These are phyloP conservation scores for Clonostachys solani DNA, from an alignment of 2,329 filamentous ascomycete species.

Conservation along the genomic window DNA sequence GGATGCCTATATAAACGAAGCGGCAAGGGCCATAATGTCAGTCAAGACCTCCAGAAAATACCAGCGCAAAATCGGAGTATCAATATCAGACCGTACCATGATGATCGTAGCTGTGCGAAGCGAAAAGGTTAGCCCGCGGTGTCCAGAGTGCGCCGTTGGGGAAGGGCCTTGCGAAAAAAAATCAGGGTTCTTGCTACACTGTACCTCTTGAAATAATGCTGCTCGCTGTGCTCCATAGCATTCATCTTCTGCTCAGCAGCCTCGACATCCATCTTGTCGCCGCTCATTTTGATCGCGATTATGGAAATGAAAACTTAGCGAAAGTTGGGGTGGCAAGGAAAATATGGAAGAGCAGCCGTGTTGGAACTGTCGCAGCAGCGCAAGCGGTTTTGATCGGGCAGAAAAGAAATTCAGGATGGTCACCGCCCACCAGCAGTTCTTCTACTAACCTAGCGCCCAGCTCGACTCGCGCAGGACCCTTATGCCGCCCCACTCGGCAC, in stretches of 20 bases:
- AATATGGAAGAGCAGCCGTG: background rate
- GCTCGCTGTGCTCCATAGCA: conserved; percentile 86
- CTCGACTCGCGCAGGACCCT: too few species aligned
- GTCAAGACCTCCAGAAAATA: conserved; percentile 14
- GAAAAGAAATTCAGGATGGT: background rate
- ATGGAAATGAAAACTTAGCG: background rate
- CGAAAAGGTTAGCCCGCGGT: conserved; percentile 5
- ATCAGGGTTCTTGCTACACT: background rate
- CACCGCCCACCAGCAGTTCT: conserved; percentile 38
- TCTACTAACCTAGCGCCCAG: too few species aligned
- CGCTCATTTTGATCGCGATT: conserved; percentile 31
- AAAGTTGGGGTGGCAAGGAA: conserved; percentile 1
- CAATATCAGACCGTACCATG: conserved; percentile 60
- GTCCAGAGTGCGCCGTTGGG: too few species aligned
- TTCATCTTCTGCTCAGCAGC: conserved; percentile 60
- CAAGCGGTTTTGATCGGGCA: background rate
- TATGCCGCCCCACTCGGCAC: too few species aligned
- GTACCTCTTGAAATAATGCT: conserved; percentile 96
- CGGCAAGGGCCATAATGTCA: conserved; percentile 6
- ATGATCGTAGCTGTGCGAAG: conserved; percentile 77
- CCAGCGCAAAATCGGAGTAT: conserved; percentile 7
- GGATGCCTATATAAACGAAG: conserved; percentile 63
- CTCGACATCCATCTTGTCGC: conserved; percentile 55
- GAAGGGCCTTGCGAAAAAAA: too few species aligned
- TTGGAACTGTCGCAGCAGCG: conserved; percentile 1